Evolutionary conservation across 345 rosid species (phyloP).

Genomic region (Dovyalis caffra): DNA sequence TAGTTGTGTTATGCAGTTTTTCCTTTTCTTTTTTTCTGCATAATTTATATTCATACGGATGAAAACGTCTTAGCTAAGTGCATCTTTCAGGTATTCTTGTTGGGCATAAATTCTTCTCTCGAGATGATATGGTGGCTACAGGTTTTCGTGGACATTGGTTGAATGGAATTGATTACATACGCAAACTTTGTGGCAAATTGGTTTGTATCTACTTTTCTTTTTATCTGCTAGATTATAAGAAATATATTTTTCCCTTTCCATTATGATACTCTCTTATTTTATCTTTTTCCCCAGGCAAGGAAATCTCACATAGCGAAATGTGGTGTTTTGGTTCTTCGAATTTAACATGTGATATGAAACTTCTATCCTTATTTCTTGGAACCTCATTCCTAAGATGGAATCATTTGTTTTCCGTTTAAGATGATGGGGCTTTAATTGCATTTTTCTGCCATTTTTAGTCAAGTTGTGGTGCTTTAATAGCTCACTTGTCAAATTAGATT

Average conservation of each 20-base stretch:
- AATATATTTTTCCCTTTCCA: neutral
- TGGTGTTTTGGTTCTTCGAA: neutral
- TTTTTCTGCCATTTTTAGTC: neutral
- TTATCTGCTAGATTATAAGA: neutral
- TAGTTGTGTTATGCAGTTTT: neutral
- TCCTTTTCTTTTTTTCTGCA: too few relatives aligned
- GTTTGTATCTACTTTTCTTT: slow-evolving; percentile 13
- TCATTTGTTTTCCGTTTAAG: neutral
- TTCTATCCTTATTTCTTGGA: neutral
- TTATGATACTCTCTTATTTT: neutral
- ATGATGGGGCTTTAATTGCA: neutral
- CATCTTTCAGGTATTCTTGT: slow-evolving; percentile 27
- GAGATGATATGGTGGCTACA: slow-evolving; percentile 32
- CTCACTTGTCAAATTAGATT: neutral
- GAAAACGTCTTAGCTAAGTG: neutral
- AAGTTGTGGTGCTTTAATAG: neutral
- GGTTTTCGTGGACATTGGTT: slow-evolving; percentile 29
- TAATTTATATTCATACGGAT: neutral
- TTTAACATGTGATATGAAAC: neutral
- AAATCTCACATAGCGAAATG: neutral
- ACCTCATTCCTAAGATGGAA: neutral
- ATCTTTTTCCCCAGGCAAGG: neutral
- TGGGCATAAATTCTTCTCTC: slow-evolving; percentile 36
- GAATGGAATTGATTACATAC: slow-evolving; percentile 29
- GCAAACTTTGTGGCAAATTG: slow-evolving; percentile 11